A percentile compares a stretch with the other conserved stretches of the same genome.
These are phyloP conservation scores for Coprinopsis sp. DNA, from an alignment of 768 basidiomycete genomes.

Conservation along the genomic window DNA sequence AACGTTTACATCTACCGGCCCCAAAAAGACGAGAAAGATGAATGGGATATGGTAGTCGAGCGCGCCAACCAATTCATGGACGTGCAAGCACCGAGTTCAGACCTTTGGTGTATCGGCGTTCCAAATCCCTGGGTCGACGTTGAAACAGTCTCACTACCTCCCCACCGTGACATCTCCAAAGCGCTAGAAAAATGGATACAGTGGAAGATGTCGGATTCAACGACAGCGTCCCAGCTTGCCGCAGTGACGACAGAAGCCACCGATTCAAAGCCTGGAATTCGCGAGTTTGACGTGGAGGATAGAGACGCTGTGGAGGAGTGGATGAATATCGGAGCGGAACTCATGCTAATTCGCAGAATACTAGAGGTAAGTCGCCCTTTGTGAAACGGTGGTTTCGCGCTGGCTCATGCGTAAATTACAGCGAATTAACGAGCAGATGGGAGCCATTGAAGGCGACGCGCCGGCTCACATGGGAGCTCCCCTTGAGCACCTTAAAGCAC, in stretches of 20 bases:
- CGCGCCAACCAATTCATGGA: background rate
- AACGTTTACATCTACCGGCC: constrained; percentile 3
- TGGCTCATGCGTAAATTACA: background rate
- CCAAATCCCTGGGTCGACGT: constrained; percentile 12
- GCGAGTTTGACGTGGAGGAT: constrained; percentile 33
- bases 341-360: constrained; percentile 19
- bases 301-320: constrained; percentile 28
- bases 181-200: constrained; percentile 18
- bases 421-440: constrained; percentile 12
- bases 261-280: constrained; percentile 22
- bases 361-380: constrained; percentile 17
- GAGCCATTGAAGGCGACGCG: constrained; percentile 7
- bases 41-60: constrained; percentile 1
- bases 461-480: constrained; percentile 8
- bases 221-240: constrained; percentile 18
- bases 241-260: constrained; percentile 10
- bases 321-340: constrained; percentile 31
- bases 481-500: constrained; percentile 12
- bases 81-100: background rate
- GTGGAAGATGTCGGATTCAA: constrained; percentile 10
- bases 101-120: constrained; percentile 6
- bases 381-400: background rate
- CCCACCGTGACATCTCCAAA: constrained; percentile 12
- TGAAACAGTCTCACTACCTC: constrained; percentile 13
- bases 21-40: background rate